These are phyloP conservation scores for Candida dajiaensis DNA, from an alignment of 805 yeast genomes.

Conservation along the genomic window DNA sequence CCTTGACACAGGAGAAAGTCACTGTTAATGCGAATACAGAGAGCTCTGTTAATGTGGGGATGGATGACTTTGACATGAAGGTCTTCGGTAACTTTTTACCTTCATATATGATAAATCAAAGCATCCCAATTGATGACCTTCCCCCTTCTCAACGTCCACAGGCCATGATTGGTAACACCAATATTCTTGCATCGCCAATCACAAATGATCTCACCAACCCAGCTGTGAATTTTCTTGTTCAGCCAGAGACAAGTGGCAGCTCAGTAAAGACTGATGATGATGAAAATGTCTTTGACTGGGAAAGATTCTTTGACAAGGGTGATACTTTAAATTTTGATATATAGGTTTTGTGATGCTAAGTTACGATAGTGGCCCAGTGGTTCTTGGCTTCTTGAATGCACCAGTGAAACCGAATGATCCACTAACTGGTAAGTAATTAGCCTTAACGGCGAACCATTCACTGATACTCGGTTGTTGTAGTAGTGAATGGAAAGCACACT, in stretches of 20 bases:
- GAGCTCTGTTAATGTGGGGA: constrained; percentile 40
- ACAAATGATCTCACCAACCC: neutral
- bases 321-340: constrained; percentile 8
- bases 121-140: neutral
- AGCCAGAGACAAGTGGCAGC: constrained; percentile 1
- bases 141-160: neutral
- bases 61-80: constrained; percentile 78
- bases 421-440: no score
- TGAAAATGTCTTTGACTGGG: constrained; percentile 23
- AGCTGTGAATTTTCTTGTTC: neutral
- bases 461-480: no score
- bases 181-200: neutral
- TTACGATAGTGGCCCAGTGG: no score
- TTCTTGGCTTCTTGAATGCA: no score
- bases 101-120: constrained; percentile 58
- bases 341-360: neutral
- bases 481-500: no score
- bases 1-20: constrained; percentile 8
- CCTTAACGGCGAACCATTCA: no score
- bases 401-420: no score
- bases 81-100: constrained; percentile 78
- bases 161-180: neutral
- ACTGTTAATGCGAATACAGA: constrained; percentile 6
- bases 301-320: constrained; percentile 21
- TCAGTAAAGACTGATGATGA: constrained; percentile 11